phyloP scores from a whole-genome alignment of 192 early-diverging fungal species.

The Linnemannia exigua region DNA sequence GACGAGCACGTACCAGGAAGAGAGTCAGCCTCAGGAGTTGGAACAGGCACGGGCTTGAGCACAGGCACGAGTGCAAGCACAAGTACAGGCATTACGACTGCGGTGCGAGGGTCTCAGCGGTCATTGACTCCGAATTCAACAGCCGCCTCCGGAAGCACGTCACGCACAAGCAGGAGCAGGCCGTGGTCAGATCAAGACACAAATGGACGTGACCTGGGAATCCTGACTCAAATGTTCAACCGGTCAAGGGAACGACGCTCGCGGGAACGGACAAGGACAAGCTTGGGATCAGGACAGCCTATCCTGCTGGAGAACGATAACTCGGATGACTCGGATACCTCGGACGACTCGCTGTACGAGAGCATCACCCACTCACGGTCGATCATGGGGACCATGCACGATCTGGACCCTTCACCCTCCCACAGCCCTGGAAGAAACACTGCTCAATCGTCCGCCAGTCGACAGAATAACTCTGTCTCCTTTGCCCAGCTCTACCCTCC shows the following conservation, averaged over 20 bases:
- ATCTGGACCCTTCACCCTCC: background rate
- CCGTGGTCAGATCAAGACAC: background rate
- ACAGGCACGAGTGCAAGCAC: too few species aligned
- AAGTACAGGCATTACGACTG: background rate
- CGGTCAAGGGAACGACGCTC: conserved; percentile 3
- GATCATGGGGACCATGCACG: conserved; percentile 3
- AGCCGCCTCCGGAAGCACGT: background rate
- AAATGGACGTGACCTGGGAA: background rate
- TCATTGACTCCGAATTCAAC: conserved; percentile 1
- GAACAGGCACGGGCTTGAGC: background rate
- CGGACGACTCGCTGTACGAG: background rate
- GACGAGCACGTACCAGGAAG: background rate
- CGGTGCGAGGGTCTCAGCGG: background rate
- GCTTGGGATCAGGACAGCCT: background rate
- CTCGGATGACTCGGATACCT: conserved; percentile 8
- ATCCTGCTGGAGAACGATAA: background rate
- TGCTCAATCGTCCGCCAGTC: background rate
- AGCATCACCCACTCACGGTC: background rate
- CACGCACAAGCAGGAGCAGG: background rate
- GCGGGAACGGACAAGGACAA: background rate
- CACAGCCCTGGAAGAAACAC: background rate
- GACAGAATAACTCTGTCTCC: background rate
- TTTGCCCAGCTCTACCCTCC: background rate
- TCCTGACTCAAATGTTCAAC: conserved; percentile 3
- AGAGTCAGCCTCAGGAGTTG: background rate